Evolutionary conservation across 73 alveolate genomes (phyloP), one percentile per base, ranked within the genome.

Genomic region (Stentor coeruleus): DNA sequence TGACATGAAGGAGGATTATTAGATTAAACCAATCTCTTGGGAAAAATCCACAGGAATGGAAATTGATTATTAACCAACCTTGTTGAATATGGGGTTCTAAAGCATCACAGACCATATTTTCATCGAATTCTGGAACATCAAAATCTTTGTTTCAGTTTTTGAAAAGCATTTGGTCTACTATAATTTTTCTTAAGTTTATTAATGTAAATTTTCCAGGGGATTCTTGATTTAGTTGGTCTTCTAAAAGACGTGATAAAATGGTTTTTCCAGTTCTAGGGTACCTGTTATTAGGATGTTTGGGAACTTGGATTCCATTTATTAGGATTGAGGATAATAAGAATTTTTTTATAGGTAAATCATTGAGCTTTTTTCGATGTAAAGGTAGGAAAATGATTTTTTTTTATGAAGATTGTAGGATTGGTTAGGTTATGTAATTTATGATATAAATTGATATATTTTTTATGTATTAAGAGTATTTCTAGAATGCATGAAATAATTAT

Each of bases 241-340:
- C 96, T 35, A 97, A 86, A 37, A 95, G 90, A 77, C 87, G 91
- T 59, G 98, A 92, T 77, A 97, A 89, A 37, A 98, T 94, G 76
- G 99, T 97, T 85, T 97, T 97, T 3, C 99, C 99, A 15, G 93
- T 98, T 14, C 99, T 74, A 99, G 99, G 59, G 99, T 97, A 2
- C 99, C 99, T 6, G 99, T 97, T 38, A 97, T 88, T 35, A 97
- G 86, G 58, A 97, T 93, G 87, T 97, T 97, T 20, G 99, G 99
- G 30, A 38, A 57, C 58, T 59, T 37, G 15, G 37, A 20, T 38
- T 82, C 76, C 90, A 84, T 84, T 59, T 84, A 35, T 60, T n/a
- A 77, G n/a, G n/a, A n/a, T n/a, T n/a, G n/a, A n/a, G n/a, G n/a
- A n/a, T n/a, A n/a, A n/a, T n/a, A n/a, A n/a, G n/a, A n/a, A n/a